Conservation (phyloP, 331 rosid species). For the Quercus lobata region DNA sequence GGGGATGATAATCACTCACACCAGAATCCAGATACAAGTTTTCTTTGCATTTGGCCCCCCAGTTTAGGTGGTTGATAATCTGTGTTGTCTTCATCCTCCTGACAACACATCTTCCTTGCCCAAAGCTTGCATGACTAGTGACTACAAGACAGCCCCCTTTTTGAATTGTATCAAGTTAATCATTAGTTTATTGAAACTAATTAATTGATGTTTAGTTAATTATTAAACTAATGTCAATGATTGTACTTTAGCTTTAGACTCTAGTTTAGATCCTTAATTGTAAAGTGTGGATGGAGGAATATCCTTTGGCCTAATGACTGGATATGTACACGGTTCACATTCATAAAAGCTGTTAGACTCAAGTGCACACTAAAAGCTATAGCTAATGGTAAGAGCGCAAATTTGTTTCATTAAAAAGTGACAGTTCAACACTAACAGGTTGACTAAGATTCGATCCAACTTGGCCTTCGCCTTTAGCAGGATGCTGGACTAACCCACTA, state of each 20-base stretch:
- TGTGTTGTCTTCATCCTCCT: not conserved
- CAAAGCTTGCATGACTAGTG: not conserved
- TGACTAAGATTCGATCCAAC: no score
- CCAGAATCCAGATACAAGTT: not conserved
- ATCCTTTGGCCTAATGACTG: no score
- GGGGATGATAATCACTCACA: not conserved
- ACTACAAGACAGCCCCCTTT: not conserved
- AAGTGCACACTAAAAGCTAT: no score
- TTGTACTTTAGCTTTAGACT: not conserved
- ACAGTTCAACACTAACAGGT: rapidly evolving
- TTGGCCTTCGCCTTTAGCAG: rapidly evolving
- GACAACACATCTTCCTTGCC: constrained; percentile 24
- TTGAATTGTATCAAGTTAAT: constrained; percentile 10
- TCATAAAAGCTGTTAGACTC: no score
- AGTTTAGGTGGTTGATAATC: not conserved
- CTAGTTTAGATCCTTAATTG: no score
- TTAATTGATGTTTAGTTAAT: constrained; percentile 9
- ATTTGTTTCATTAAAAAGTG: no score
- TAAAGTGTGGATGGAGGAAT: no score
- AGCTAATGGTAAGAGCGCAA: no score
- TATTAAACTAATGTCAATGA: not conserved
- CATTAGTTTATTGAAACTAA: constrained; percentile 5
- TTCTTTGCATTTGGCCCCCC: not conserved
- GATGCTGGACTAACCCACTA: no score
- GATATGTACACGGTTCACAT: no score